Percentiles rank a stretch among this genome's conserved stretches.
These are phyloP conservation scores for Zancudomyces culisetae DNA, from an alignment of 371 early-diverging fungal species.

Conservation along the genomic window DNA sequence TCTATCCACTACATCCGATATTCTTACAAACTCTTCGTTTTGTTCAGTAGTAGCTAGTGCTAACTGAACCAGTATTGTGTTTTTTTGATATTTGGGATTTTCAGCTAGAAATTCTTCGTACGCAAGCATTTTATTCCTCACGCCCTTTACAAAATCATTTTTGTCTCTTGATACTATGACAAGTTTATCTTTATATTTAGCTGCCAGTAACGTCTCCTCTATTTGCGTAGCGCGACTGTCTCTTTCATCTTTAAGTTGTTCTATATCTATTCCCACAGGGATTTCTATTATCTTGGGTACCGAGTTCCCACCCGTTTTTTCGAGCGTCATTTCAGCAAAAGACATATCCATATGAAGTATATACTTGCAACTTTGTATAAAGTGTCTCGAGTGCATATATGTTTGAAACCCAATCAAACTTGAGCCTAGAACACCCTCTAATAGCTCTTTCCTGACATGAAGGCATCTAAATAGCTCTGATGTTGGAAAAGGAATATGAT, in stretches of 20 bases:
- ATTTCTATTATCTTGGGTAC: slow-evolving; percentile 70
- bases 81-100: slow-evolving; percentile 67
- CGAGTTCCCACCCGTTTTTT: slow-evolving; percentile 32
- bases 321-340: slow-evolving; percentile 57
- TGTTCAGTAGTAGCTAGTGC: slow-evolving; percentile 47
- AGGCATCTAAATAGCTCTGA: slow-evolving; percentile 86
- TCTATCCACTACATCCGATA: slow-evolving; percentile 39
- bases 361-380: slow-evolving; percentile 78
- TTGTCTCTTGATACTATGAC: slow-evolving; percentile 96
- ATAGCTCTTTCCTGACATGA: slow-evolving; percentile 78
- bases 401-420: slow-evolving; percentile 92
- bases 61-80: slow-evolving; percentile 79
- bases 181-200: slow-evolving; percentile 80
- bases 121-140: slow-evolving; percentile 87
- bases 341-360: slow-evolving; percentile 75
- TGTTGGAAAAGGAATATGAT: slow-evolving; percentile 94
- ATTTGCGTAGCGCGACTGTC: slow-evolving; percentile 32
- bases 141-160: slow-evolving; percentile 95
- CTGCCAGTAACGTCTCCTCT: slow-evolving; percentile 29
- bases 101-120: slow-evolving; percentile 80
- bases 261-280: slow-evolving; percentile 92
- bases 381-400: slow-evolving; percentile 89
- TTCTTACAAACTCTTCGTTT: slow-evolving; percentile 32
- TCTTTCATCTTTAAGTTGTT: slow-evolving; percentile 40
- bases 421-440: slow-evolving; percentile 83